A percentile compares a stretch with the other conserved stretches of the same genome.
These are phyloP conservation scores for Dioscorea cayenensis DNA, from an alignment of 116 monocot genomes.

Conservation along the genomic window DNA sequence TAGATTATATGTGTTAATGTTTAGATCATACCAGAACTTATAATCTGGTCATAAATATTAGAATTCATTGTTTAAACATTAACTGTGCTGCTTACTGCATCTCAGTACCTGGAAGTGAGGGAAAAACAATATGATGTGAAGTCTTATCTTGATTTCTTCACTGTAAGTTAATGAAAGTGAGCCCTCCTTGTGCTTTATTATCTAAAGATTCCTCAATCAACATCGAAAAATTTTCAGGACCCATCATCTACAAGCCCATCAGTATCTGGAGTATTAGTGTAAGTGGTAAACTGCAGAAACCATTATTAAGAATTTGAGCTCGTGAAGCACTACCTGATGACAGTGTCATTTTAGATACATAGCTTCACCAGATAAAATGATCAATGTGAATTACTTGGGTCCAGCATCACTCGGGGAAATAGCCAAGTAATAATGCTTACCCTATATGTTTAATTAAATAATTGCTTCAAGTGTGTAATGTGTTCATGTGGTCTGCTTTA, in stretches of 20 bases:
- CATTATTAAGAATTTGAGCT: conserved; percentile 1
- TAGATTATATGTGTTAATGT: too few species aligned
- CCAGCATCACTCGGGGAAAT: conserved; percentile 87
- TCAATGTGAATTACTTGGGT: conserved; percentile 79
- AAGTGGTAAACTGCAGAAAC: conserved; percentile 22
- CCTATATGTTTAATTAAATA: not conserved
- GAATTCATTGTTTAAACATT: too few species aligned
- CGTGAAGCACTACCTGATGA: conserved; percentile 9
- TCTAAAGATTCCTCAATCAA: not conserved
- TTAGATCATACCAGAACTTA: too few species aligned
- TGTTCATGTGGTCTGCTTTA: not conserved
- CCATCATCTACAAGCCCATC: conserved; percentile 39
- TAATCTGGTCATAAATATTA: too few species aligned
- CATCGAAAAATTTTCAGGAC: conserved; percentile 42
- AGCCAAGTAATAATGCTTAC: conserved; percentile 44
- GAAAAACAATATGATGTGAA: conserved; percentile 95
- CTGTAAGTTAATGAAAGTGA: conserved; percentile 44
- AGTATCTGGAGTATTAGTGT: conserved; percentile 68
- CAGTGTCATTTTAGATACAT: conserved; percentile 50
- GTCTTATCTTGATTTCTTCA: conserved; percentile 78
- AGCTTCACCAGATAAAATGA: conserved; percentile 61
- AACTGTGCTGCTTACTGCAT: not conserved
- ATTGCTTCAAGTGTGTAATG: not conserved
- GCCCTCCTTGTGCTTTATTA: not conserved
- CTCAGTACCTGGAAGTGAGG: conserved; percentile 88